These are phyloP conservation scores for Thelephora ganbajun DNA, from an alignment of 768 basidiomycete species.

Conservation along the genomic window DNA sequence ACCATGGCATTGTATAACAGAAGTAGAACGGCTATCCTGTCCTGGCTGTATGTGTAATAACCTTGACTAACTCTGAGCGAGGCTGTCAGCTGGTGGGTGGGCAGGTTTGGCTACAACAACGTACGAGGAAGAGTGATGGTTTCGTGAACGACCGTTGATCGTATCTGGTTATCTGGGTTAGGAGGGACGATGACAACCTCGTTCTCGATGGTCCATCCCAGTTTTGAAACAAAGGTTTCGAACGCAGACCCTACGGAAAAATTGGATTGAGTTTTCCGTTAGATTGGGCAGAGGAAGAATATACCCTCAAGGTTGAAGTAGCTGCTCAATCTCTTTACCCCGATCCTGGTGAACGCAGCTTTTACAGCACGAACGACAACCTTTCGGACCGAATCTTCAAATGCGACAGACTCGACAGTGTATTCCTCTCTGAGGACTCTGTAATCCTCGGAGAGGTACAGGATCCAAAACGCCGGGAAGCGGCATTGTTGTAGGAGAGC, in stretches of 20 bases:
- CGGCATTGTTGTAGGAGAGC: conserved; percentile 69
- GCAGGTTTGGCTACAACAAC: conserved; percentile 16
- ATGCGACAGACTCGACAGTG: conserved; percentile 71
- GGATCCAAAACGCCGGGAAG: conserved; percentile 77
- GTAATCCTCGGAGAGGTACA: conserved; percentile 56
- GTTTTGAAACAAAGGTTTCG: conserved; percentile 40
- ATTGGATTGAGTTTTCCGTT: neutral
- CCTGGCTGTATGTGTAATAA: neutral
- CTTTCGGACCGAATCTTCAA: conserved; percentile 70
- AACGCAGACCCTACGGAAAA: conserved; percentile 36
- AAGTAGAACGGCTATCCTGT: neutral
- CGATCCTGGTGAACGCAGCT: conserved; percentile 67
- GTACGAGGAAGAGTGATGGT: conserved; percentile 68
- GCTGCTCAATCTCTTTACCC: conserved; percentile 46
- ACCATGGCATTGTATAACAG: neutral
- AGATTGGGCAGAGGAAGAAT: conserved; percentile 1
- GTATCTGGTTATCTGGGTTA: conserved; percentile 82
- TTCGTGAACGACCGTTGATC: conserved; percentile 76
- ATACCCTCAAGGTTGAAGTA: conserved; percentile 59
- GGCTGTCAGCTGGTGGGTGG: neutral
- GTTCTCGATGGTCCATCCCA: conserved; percentile 53
- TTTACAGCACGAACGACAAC: conserved; percentile 68
- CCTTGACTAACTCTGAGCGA: neutral
- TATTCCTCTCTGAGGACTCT: conserved; percentile 74
- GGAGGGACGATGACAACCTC: conserved; percentile 57